These are phyloP conservation scores for Lepidopterella palustris DNA, from an alignment of 495 filamentous ascomycete species.

Conservation along the genomic window DNA sequence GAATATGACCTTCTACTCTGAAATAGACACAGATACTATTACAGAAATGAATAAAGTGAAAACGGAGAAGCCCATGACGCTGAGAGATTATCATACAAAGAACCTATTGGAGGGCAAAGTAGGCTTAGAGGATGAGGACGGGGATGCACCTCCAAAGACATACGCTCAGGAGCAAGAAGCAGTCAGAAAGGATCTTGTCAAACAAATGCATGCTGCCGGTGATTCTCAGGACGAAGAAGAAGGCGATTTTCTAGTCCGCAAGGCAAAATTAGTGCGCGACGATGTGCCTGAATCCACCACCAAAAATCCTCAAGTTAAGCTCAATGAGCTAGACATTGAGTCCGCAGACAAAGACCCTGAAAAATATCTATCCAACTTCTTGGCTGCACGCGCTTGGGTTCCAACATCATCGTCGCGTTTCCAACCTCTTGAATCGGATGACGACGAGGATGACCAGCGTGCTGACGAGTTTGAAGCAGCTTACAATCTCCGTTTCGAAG, in stretches of 20 bases:
- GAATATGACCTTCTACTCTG: constrained; percentile 65
- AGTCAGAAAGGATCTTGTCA: constrained; percentile 66
- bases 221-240: constrained; percentile 53
- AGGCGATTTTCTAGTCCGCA: constrained; percentile 58
- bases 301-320: constrained; percentile 35
- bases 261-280: constrained; percentile 21
- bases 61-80: constrained; percentile 76
- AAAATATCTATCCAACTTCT: constrained; percentile 79
- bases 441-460: constrained; percentile 71
- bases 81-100: constrained; percentile 84
- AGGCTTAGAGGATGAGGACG: constrained; percentile 53
- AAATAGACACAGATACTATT: constrained; percentile 48
- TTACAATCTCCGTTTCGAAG: constrained; percentile 96
- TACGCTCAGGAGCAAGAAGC: constrained; percentile 82
- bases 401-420: constrained; percentile 52
- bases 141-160: constrained; percentile 51
- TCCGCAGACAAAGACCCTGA: constrained; percentile 87
- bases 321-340: constrained; percentile 56
- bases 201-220: constrained; percentile 67
- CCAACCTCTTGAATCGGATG: constrained; percentile 83
- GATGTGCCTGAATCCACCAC: constrained; percentile 4
- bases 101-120: constrained; percentile 63
- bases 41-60: constrained; percentile 38
- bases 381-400: constrained; percentile 83
- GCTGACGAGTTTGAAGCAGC: constrained; percentile 85